Evolutionary conservation across 140 eudicot genomes (phyloP).

Genomic region (Cichorium intybus): DNA sequence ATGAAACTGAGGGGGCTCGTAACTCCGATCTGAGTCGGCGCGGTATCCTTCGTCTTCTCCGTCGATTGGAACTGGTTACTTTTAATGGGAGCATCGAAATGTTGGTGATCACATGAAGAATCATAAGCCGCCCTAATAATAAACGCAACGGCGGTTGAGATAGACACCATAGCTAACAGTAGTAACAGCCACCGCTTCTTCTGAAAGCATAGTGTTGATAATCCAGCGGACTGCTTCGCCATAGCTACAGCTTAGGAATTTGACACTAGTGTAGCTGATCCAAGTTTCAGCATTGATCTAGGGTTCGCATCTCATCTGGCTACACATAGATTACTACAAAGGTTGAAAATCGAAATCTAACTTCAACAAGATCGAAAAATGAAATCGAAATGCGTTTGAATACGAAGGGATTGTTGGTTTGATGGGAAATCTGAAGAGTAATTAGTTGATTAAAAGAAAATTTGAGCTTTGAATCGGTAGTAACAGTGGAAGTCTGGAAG

Average conservation of each 20-base stretch:
- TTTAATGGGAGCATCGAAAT: slow-evolving; percentile 17
- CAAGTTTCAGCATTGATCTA: slow-evolving; percentile 19
- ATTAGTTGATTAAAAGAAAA: neutral
- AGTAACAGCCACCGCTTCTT: slow-evolving; percentile 61
- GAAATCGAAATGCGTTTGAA: neutral
- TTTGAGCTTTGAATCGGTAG: slow-evolving; percentile 3
- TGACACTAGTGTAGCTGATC: neutral
- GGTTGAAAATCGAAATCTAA: neutral
- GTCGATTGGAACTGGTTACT: slow-evolving; percentile 24
- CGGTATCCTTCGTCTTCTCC: neutral
- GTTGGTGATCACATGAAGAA: slow-evolving; percentile 47
- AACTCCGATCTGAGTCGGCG: slow-evolving; percentile 25
- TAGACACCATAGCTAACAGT: slow-evolving; percentile 42
- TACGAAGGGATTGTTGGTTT: neutral
- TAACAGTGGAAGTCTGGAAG: neutral
- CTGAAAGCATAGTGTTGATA: slow-evolving; percentile 20
- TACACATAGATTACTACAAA: slow-evolving; percentile 2
- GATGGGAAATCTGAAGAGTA: neutral
- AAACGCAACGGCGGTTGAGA: slow-evolving; percentile 68
- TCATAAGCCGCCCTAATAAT: slow-evolving; percentile 58
- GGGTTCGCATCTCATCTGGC: slow-evolving; percentile 14
- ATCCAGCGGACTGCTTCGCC: slow-evolving; percentile 51
- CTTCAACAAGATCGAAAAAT: slow-evolving; percentile 1
- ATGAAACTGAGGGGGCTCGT: slow-evolving; percentile 73
- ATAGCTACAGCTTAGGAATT: slow-evolving; percentile 25